Percentiles rank a stretch among this genome's conserved stretches.
These are phyloP conservation scores for Paraconiothyrium sp. DNA, from an alignment of 2,329 filamentous ascomycete species.

Conservation along the genomic window DNA sequence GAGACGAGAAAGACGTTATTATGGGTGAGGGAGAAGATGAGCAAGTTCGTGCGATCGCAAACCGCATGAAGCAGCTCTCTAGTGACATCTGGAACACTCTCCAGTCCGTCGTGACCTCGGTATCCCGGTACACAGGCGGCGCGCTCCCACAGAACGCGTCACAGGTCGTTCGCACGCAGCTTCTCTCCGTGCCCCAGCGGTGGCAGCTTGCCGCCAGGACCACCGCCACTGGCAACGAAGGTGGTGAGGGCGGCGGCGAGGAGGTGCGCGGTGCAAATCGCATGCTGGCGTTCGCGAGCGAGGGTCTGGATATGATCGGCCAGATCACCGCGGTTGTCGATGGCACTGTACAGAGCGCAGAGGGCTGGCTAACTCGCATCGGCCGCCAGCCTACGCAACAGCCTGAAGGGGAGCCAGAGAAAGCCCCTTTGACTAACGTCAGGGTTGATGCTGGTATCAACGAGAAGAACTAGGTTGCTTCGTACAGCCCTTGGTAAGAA, in stretches of 20 bases:
- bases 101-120: slow-evolving; percentile 81
- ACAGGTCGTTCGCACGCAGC: slow-evolving; percentile 81
- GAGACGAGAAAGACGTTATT: slow-evolving; percentile 31
- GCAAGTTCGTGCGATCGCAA: slow-evolving; percentile 70
- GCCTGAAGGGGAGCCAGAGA: slow-evolving; percentile 20
- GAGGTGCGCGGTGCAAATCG: slow-evolving; percentile 71
- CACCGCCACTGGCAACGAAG: slow-evolving; percentile 30
- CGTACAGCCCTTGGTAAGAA: not conserved
- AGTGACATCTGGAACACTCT: slow-evolving; percentile 64
- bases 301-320: slow-evolving; percentile 92
- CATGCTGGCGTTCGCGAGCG: slow-evolving; percentile 85
- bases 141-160: slow-evolving; percentile 89
- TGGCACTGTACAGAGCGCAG: slow-evolving; percentile 87
- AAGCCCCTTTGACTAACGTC: slow-evolving; percentile 23
- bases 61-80: slow-evolving; percentile 74
- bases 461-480: slow-evolving; percentile 13
- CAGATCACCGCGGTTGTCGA: slow-evolving; percentile 90
- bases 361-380: slow-evolving; percentile 87
- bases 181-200: slow-evolving; percentile 83
- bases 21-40: slow-evolving; percentile 39
- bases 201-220: slow-evolving; percentile 76
- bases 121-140: slow-evolving; percentile 90
- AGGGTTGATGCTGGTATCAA: not conserved
- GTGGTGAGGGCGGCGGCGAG: slow-evolving; percentile 31
- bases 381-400: slow-evolving; percentile 53